Percentiles rank a stretch among this genome's conserved stretches.
Evolutionary conservation across 768 basidiomycete genomes (phyloP).

Genomic region (Epithele typhae): DNA sequence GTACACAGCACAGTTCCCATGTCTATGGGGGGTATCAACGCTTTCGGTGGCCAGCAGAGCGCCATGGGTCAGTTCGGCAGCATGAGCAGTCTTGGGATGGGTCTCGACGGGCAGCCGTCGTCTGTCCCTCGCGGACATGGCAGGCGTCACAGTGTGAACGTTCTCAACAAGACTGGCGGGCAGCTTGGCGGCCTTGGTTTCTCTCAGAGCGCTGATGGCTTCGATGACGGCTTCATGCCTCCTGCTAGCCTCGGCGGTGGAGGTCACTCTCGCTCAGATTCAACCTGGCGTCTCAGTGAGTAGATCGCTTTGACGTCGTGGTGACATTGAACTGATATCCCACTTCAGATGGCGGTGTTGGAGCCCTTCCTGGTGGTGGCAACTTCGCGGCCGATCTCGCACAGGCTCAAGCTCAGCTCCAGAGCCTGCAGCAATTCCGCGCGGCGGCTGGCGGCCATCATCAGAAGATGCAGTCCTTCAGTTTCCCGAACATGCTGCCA

Average conservation of each 20-base stretch:
- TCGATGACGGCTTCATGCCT: constrained; percentile 77
- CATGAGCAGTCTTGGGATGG: constrained; percentile 42
- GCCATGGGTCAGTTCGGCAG: constrained; percentile 68
- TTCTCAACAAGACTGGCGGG: constrained; percentile 67
- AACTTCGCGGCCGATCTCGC: constrained; percentile 83
- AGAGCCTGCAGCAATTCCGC: constrained; percentile 95
- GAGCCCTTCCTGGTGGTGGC: constrained; percentile 49
- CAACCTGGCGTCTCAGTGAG: constrained; percentile 88
- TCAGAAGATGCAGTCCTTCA: constrained; percentile 96
- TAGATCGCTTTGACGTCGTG: constrained; percentile 12
- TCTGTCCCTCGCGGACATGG: constrained; percentile 81
- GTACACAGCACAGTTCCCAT: constrained; percentile 83
- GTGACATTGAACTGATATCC: constrained; percentile 8
- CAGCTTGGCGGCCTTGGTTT: constrained; percentile 52
- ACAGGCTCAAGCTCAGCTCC: constrained; percentile 94
- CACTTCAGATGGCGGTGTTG: constrained; percentile 69
- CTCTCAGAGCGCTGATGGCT: constrained; percentile 53
- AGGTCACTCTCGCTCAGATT: constrained; percentile 71
- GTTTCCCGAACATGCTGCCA: constrained; percentile 96
- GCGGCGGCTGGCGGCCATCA: constrained; percentile 93
- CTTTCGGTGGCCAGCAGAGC: constrained; percentile 43
- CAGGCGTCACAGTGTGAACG: constrained; percentile 87
- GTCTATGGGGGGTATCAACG: constrained; percentile 36
- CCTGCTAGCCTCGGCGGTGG: constrained; percentile 58
- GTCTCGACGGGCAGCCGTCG: constrained; percentile 60